Evolutionary conservation across 352 stramenopile genomes (phyloP).

Genomic region (Phytophthora tubulina): DNA sequence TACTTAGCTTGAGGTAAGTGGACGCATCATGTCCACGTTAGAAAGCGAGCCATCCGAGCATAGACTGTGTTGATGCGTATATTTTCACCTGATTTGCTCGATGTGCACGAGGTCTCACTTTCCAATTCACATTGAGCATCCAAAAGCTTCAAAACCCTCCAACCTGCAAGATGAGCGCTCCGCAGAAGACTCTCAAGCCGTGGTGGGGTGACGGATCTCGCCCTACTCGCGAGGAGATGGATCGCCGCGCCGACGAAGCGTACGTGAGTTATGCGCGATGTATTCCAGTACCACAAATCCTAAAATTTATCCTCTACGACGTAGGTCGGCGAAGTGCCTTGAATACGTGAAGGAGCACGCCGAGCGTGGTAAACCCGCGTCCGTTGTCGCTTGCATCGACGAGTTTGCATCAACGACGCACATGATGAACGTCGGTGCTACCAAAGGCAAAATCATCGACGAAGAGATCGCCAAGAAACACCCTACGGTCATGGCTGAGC

Average conservation of each 20-base stretch:
- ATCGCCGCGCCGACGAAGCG: conserved; percentile 23
- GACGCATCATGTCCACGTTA: background rate
- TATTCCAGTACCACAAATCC: background rate
- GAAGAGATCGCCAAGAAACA: conserved; percentile 44
- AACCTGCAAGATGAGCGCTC: background rate
- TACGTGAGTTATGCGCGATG: conserved; percentile 1
- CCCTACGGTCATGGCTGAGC: conserved; percentile 51
- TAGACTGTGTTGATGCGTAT: conserved; percentile 1
- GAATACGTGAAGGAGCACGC: conserved; percentile 51
- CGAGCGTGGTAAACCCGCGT: conserved; percentile 41
- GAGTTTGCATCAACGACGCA: conserved; percentile 40
- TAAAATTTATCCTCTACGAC: background rate
- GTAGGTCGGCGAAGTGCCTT: conserved; percentile 43
- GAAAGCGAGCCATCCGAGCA: background rate
- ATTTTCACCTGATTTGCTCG: conserved; percentile 4
- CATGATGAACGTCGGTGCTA: conserved; percentile 58
- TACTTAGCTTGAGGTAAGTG: background rate
- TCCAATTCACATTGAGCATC: conserved; percentile 2
- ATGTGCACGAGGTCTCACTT: background rate
- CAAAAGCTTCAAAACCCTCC: background rate
- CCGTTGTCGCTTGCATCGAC: conserved; percentile 50
- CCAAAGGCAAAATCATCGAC: conserved; percentile 53
- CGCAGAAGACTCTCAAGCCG: conserved; percentile 6
- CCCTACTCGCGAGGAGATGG: conserved; percentile 21
- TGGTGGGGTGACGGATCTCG: conserved; percentile 14